Conservation (phyloP, 352 stramenopile species). For the Elongisporangium senticosum region DNA sequence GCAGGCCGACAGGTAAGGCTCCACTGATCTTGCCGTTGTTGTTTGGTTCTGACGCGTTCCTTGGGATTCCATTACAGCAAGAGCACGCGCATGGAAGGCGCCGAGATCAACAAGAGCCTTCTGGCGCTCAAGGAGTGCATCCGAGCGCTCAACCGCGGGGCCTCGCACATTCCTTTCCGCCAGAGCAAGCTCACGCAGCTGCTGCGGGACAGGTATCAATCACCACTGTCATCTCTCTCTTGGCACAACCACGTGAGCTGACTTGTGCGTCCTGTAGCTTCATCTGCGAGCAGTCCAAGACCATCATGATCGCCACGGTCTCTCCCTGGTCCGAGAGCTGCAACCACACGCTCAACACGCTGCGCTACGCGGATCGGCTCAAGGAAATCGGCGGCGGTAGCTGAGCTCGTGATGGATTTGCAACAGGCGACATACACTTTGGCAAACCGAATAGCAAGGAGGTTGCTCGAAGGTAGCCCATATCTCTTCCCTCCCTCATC, state of each 20-base stretch:
- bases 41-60: not conserved
- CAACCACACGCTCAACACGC: conserved; percentile 96
- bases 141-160: conserved; percentile 87
- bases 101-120: conserved; percentile 97
- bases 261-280: conserved; percentile 43
- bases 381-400: conserved; percentile 75
- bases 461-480: conserved; percentile 5
- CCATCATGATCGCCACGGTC: conserved; percentile 94
- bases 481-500: not conserved
- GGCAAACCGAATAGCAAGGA: not conserved
- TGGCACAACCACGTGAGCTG: not conserved
- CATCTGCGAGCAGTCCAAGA: conserved; percentile 87
- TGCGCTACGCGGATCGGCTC: conserved; percentile 94
- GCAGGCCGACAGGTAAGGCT: conserved; percentile 60
- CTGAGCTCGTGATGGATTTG: not conserved
- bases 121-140: conserved; percentile 97
- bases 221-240: not conserved
- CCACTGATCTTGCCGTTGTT: not conserved
- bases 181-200: conserved; percentile 95
- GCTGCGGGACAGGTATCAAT: conserved; percentile 54
- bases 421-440: not conserved
- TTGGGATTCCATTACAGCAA: conserved; percentile 24
- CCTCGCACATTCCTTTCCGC: conserved; percentile 90
- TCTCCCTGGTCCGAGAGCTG: conserved; percentile 90
- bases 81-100: conserved; percentile 91